These are phyloP conservation scores for Diospyros kaki DNA, from an alignment of 148 eudicot genomes.

Conservation along the genomic window DNA sequence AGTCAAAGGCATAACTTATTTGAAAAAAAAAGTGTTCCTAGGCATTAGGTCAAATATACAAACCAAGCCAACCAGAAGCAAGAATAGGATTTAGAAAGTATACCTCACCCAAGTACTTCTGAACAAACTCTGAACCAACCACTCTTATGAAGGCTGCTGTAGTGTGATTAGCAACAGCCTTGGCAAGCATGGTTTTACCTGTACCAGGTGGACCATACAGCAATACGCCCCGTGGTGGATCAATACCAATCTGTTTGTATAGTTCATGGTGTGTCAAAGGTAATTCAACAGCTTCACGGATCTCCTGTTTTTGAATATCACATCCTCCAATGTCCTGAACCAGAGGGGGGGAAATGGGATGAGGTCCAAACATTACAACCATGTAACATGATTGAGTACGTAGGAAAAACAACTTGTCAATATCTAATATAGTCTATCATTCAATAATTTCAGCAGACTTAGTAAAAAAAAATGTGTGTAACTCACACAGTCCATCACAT, in stretches of 20 bases:
- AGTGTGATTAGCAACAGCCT: conserved; percentile 45
- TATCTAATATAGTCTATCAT: not conserved
- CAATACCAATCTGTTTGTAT: conserved; percentile 43
- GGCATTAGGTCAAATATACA: not conserved
- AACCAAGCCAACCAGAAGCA: not conserved
- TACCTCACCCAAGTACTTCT: conserved; percentile 35
- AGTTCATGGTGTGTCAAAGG: conserved; percentile 47
- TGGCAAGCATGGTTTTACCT: conserved; percentile 46
- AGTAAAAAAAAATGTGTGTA: not conserved
- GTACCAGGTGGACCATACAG: conserved; percentile 50
- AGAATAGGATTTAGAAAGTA: not conserved
- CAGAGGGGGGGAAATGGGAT: not conserved
- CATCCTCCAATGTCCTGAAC: conserved; percentile 54
- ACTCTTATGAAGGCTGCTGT: conserved; percentile 40
- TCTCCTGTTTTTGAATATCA: conserved; percentile 58
- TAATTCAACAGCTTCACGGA: conserved; percentile 47
- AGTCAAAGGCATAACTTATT: not conserved
- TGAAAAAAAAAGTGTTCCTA: too few relatives aligned
- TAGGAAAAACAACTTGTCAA: not conserved
- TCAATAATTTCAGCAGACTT: not conserved
- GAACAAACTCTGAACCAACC: conserved; percentile 41
- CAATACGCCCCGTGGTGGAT: conserved; percentile 43
- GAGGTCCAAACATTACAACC: not conserved
- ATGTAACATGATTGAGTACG: not conserved
- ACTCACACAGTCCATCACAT: too few relatives aligned